Evolutionary conservation across 805 yeast genomes (phyloP).

Genomic region (Maudiozyma saulgeensis): DNA sequence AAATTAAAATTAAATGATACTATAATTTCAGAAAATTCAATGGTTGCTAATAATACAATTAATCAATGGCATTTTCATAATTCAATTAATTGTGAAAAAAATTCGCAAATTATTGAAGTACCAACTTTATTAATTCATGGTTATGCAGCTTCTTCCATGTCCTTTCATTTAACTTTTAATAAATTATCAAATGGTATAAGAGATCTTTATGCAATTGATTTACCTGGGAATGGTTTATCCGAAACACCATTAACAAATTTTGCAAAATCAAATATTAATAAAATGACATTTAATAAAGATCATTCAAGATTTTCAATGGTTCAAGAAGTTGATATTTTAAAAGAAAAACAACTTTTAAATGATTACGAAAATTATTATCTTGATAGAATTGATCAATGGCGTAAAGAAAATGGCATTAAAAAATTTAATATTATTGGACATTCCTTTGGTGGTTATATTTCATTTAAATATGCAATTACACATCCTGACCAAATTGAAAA

Average conservation of each 20-base stretch:
- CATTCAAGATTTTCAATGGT: neutral
- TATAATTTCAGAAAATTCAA: constrained; percentile 6
- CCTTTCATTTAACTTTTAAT: constrained; percentile 63
- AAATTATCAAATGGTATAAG: constrained; percentile 38
- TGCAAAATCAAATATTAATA: neutral
- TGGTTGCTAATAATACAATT: constrained; percentile 16
- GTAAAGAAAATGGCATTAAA: constrained; percentile 38
- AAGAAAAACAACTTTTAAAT: constrained; percentile 10
- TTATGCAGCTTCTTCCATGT: constrained; percentile 84
- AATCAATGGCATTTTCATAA: constrained; percentile 29
- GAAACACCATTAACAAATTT: constrained; percentile 33
- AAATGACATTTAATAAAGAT: neutral
- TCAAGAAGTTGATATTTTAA: neutral
- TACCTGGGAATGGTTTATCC: constrained; percentile 65
- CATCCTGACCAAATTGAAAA: constrained; percentile 46
- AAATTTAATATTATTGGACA: constrained; percentile 63
- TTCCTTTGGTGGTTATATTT: constrained; percentile 70
- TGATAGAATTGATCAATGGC: constrained; percentile 57
- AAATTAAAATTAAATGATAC: constrained; percentile 4
- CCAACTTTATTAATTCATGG: constrained; percentile 71
- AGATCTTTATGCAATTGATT: constrained; percentile 59
- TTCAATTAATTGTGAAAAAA: constrained; percentile 7
- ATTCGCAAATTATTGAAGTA: constrained; percentile 10
- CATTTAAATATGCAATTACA: constrained; percentile 50
- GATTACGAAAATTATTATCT: constrained; percentile 48